Evolutionary conservation across 306 rosid genomes (phyloP).

Genomic region (Ceratonia siliqua): DNA sequence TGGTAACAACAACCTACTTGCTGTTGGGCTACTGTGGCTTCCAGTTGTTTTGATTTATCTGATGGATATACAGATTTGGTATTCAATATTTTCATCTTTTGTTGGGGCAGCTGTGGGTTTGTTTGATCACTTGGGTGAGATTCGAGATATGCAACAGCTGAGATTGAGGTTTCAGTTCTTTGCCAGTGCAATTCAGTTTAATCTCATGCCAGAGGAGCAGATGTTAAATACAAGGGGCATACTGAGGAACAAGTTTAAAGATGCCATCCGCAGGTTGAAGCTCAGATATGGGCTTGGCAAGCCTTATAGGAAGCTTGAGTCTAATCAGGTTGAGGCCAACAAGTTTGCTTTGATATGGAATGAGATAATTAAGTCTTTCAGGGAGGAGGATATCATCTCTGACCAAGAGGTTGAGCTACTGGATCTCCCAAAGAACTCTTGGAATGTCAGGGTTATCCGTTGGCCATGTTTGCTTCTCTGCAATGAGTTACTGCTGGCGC

Average conservation of each 20-base stretch:
- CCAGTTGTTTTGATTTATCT: conserved; percentile 87
- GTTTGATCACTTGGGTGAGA: conserved; percentile 92
- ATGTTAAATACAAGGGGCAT: conserved; percentile 78
- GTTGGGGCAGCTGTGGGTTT: conserved; percentile 84
- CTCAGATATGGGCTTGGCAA: conserved; percentile 95
- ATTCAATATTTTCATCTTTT: conserved; percentile 85
- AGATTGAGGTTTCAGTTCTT: conserved; percentile 95
- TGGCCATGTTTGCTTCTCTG: conserved; percentile 98
- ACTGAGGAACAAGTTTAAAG: conserved; percentile 75
- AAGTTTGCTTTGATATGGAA: conserved; percentile 96
- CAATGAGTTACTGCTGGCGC: conserved; percentile 91
- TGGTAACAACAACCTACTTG: conserved; percentile 54
- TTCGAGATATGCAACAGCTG: conserved; percentile 83
- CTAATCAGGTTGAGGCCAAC: conserved; percentile 86
- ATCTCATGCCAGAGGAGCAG: conserved; percentile 97
- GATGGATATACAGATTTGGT: conserved; percentile 95
- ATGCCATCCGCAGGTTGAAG: conserved; percentile 85
- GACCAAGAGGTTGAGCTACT: conserved; percentile 83
- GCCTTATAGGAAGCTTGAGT: conserved; percentile 84
- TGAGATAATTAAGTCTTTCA: conserved; percentile 78
- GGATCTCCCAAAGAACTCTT: conserved; percentile 84
- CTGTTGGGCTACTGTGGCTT: conserved; percentile 79
- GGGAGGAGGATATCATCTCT: conserved; percentile 96
- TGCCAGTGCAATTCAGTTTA: conserved; percentile 92
- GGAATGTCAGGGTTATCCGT: conserved; percentile 90